Evolutionary conservation across 257 asterid genomes (phyloP), one percentile per base, ranked within the genome.

Genomic region (Solanum medicagineum): DNA sequence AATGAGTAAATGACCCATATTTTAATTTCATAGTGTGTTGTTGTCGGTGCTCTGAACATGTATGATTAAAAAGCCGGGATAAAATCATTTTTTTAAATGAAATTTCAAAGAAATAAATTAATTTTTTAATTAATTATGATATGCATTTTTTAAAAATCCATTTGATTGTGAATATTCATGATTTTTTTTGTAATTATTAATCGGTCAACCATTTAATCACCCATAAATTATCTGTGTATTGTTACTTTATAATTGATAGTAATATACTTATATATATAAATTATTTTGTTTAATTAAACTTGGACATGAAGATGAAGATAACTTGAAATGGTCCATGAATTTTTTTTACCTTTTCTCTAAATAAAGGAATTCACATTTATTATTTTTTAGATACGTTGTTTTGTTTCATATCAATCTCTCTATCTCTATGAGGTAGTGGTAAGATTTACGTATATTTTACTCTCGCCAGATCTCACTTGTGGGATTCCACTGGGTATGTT

Each of bases 11-110:
- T 16, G 5, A 42, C 17, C 80, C 1, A 69, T 22, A 36, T 40
- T 40, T 45, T 45, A 0, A 49, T 75, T 8, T 75, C 40, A 14
- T 2, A 75, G 8, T 13, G 62, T 49, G 22, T 6, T 75, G 8
- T 60, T 75, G 81, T 49, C 82, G 82, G 82, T 75, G 82, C 62
- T 14, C 24, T 75, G 5, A 75, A 47, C 40, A 7, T 74, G 11
- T 12, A 32, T 68, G 1, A 68, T 68, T 32, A 1, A 14, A 29
- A 68, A 56, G 10, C 7, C 1, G n/a, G 8, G 20, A 54, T 54
- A 14, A 15, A 3, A 54, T 36, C 0, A 4, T 36, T 36, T 29
- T 29, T 36, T 36, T 36, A 3, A 36, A 36, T 36, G 6, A 5
- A 4, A 36, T 36, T 36, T 36, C 6, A 4, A 4, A 36, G 0